phyloP scores from a whole-genome alignment of 495 filamentous ascomycete genomes.

The Neurospora sp. region DNA sequence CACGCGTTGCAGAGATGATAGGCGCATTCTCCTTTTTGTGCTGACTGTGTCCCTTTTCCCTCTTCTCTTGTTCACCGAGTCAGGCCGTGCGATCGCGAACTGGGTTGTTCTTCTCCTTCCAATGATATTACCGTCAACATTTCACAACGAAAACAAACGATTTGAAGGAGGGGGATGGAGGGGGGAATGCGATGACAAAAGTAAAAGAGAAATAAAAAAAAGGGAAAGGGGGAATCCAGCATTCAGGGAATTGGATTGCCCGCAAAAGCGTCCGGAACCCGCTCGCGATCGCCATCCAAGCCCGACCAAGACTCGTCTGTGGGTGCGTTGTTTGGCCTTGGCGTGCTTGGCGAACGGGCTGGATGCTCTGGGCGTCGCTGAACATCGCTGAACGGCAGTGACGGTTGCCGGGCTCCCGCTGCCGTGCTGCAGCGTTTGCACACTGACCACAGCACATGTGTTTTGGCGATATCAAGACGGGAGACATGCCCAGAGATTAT shows the following conservation, averaged over 20 bases:
- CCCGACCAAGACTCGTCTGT: background rate
- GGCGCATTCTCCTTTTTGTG: background rate
- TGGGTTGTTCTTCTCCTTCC: background rate
- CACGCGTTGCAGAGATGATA: background rate
- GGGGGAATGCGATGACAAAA: background rate
- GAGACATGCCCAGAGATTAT: background rate
- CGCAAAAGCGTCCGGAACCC: background rate
- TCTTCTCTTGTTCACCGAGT: background rate
- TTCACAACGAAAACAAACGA: background rate
- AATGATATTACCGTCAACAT: background rate
- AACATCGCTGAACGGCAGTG: background rate
- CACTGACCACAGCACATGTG: background rate
- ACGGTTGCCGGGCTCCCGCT: background rate
- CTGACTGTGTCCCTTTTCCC: background rate
- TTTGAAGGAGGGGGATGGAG: background rate
- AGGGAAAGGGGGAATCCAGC: background rate
- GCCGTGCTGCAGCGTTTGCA: background rate
- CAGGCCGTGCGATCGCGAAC: background rate
- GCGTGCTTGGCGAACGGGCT: background rate
- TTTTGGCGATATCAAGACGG: background rate
- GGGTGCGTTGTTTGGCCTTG: background rate
- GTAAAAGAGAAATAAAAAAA: background rate
- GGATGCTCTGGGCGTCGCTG: background rate
- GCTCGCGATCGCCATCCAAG: background rate
- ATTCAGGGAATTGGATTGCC: background rate